Base-by-base conservation (phyloP, 176 grass and related monocot species). In the Lolium rigidum region DNA sequence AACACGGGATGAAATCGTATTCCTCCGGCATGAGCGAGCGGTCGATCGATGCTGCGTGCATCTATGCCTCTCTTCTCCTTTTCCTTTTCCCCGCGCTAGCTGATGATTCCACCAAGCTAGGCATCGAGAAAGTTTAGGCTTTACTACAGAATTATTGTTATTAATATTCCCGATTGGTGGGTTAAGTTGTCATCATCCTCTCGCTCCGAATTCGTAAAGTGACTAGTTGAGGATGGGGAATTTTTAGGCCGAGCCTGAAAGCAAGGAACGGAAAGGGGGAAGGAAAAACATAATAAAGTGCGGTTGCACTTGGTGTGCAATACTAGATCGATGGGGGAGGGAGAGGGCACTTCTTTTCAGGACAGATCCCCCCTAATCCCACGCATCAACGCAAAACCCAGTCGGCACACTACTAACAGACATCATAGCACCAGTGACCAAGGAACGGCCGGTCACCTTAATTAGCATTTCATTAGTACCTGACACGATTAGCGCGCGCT, bases 321-420 rank as follows among this genome's bases (percentile, higher is more conserved):
- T 35, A 35, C 31, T 35, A 46, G n/a, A 22, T 22, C 15, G 5
- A 79, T 84, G 51, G 17, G 35, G 72, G 55, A 87, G n/a, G n/a
- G n/a, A n/a, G n/a, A n/a, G 47, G 65, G 24, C 61, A 28, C 84
- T 74, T 72, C 80, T 80, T 90, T 83, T 90, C 35, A 90, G 80
- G 89, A 58, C 38, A 46, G 75, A 83, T 87, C 88, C 66, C 69
- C 2, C 31, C 5, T 67, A 57, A 80, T 56, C 79, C 50, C 79
- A 86, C 46, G 31, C 72, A 64, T 70, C 80, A 78, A 49, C 31
- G 44, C 28, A 39, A 41, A 41, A 57, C 9, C 21, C 9, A 62
- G 76, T 81, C 25, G 77, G 18, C 68, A 17, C 76, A 17, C 67
- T 43, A 59, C 68, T 74, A 69, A 79, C 78, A 4, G 50, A 26